These are phyloP conservation scores for Fusarium caatingaense DNA, from an alignment of 2,329 filamentous ascomycete genomes.

Conservation along the genomic window DNA sequence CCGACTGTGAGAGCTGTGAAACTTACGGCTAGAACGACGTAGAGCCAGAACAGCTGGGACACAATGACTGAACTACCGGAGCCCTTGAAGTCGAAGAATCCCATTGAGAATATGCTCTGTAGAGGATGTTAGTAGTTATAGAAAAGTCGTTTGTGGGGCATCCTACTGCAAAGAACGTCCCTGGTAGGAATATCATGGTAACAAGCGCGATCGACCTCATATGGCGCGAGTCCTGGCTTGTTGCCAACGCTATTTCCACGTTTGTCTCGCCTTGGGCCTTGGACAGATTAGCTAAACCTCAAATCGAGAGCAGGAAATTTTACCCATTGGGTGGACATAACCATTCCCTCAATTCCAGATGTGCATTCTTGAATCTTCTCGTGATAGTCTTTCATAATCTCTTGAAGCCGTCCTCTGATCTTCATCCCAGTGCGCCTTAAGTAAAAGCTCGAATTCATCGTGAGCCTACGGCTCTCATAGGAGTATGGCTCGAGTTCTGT, in stretches of 20 bases:
- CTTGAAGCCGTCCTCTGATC: background rate
- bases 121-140: rapidly evolving
- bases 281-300: no score
- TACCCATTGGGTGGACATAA: slow-evolving; percentile 17
- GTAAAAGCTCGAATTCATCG: no score
- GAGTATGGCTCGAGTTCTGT: no score
- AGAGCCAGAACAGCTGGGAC: no score
- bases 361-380: slow-evolving; percentile 20
- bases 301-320: no score
- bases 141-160: no score
- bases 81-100: background rate
- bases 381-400: slow-evolving; percentile 21
- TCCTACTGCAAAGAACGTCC: slow-evolving; percentile 25
- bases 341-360: slow-evolving; percentile 18
- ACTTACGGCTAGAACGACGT: no score
- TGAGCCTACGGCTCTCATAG: rapidly evolving
- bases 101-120: slow-evolving; percentile 23
- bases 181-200: slow-evolving; percentile 26
- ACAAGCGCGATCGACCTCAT: slow-evolving; percentile 25
- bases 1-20: no score
- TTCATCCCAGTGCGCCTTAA: background rate
- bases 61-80: no score
- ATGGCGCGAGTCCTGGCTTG: slow-evolving; percentile 8
- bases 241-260: slow-evolving; percentile 16
- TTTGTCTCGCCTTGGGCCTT: slow-evolving; percentile 24